Percentiles rank a stretch among this genome's conserved stretches.
Conservation (phyloP, 768 basidiomycete genomes). For the Suillus occidentalis region DNA sequence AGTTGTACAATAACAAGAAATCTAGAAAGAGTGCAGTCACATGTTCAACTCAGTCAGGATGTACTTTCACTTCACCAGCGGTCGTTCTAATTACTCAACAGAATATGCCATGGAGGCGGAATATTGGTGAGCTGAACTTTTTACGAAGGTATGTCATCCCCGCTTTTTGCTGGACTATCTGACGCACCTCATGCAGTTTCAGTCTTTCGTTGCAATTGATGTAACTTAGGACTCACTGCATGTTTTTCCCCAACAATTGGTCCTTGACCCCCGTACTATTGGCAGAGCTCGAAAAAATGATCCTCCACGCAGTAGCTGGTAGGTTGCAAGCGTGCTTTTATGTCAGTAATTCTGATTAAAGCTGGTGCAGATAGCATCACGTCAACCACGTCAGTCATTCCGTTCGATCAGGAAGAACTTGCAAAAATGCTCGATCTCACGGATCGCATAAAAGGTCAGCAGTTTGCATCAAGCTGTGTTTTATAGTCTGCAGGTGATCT, state of each 20-base stretch:
- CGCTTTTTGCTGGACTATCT: not conserved
- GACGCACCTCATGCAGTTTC: not conserved
- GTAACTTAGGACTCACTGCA: conserved; percentile 4
- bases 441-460: conserved; percentile 33
- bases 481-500: not conserved
- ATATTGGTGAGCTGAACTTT: conserved; percentile 20
- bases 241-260: conserved; percentile 1
- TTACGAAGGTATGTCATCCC: not conserved
- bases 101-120: conserved; percentile 18
- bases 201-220: not conserved
- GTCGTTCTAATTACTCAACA: conserved; percentile 6
- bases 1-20: conserved; percentile 29
- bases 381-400: conserved; percentile 38
- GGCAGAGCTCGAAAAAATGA: not conserved
- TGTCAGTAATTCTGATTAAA: conserved; percentile 6
- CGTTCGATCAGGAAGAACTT: conserved; percentile 36
- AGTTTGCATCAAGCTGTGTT: not conserved
- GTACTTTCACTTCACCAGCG: not conserved
- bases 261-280: not conserved
- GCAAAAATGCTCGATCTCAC: conserved; percentile 35
- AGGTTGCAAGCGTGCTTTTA: conserved; percentile 15
- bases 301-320: conserved; percentile 15
- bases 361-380: conserved; percentile 35
- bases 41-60: conserved; percentile 41
- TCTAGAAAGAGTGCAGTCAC: conserved; percentile 36